Percentiles rank a stretch among this genome's conserved stretches.
These are phyloP conservation scores for Rosa persica DNA, from an alignment of 306 rosid genomes.

Conservation along the genomic window DNA sequence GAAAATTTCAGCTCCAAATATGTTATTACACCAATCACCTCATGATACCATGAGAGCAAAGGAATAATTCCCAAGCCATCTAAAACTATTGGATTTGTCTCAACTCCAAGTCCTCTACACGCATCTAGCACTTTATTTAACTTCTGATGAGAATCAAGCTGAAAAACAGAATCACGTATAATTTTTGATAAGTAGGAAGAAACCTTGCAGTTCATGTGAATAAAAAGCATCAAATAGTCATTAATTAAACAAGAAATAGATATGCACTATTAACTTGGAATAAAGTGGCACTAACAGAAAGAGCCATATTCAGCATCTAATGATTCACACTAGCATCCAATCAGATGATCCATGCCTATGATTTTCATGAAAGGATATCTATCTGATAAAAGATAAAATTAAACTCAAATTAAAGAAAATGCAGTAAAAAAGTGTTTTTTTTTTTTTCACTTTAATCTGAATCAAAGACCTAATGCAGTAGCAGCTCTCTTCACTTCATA, in stretches of 20 bases:
- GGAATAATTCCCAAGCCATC: conserved; percentile 86
- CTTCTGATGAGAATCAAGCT: conserved; percentile 81
- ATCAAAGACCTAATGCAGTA: not conserved
- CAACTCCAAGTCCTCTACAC: conserved; percentile 68
- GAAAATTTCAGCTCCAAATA: conserved; percentile 8
- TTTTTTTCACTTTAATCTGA: not conserved
- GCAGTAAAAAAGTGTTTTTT: not conserved
- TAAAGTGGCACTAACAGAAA: conserved; percentile 9
- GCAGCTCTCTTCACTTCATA: not conserved
- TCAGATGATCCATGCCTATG: not conserved
- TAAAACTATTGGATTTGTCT: conserved; percentile 56
- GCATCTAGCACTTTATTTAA: conserved; percentile 62
- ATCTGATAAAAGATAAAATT: not conserved
- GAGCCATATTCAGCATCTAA: not conserved
- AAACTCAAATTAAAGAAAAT: not conserved
- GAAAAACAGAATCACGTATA: conserved; percentile 19
- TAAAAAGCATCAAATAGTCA: not conserved
- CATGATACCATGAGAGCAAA: conserved; percentile 92
- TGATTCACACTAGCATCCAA: not conserved
- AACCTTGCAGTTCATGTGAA: not conserved
- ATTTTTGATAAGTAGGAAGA: not conserved
- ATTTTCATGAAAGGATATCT: not conserved
- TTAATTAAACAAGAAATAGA: not conserved
- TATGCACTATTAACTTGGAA: not conserved
- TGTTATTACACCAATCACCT: conserved; percentile 50